Evolutionary conservation across 2,329 filamentous ascomycete species (phyloP), one percentile per base, ranked within the genome.

Genomic region (Hypoxylon sp.): DNA sequence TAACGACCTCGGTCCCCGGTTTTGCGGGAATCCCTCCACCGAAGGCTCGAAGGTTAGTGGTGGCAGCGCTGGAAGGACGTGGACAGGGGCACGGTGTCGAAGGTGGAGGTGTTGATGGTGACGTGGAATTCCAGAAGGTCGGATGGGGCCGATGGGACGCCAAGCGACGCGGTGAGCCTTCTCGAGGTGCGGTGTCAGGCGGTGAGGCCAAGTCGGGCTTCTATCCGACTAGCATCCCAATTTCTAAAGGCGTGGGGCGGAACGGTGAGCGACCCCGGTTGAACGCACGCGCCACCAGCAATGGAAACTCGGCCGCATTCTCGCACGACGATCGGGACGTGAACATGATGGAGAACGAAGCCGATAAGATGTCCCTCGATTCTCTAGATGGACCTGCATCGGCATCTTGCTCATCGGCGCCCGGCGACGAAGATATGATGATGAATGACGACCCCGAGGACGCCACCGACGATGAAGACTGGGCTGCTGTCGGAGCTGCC

Each of bases 71-170:
- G 61, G 93, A 97, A 75, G 89, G 89, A 63, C 87, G 89, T 63
- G 81, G 82, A 62, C 72, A 68, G 34, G 74, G 75, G 32, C 76
- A 74, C 56, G 81, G 81, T 57, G 72, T 74, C 46, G 80, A 84
- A 59, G 79, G 80, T 51, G 83, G 84, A 55, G 82, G 82, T 48
- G 69, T 81, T 55, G 78, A 86, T 56, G 86, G 87, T 60, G 86
- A 90, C 62, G 87, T 94, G 64, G 81, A 87, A 67, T 97, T 96
- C 68, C 89, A 95, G 71, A 97, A 97, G 78, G 91, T 97, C 51
- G 93, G 93, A 67, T 97, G 93, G 93, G 94, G 94, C 52, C 86
- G 91, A 61, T 99, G 93, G 93, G 89, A 95, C 71, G 94, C 92
- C 55, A 86, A 86, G 68, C 80, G 84, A 69, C 84, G 84, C 63